Evolutionary conservation across 2,329 filamentous ascomycete genomes (phyloP).

Genomic region (Macrophomina pseudophaseolina): DNA sequence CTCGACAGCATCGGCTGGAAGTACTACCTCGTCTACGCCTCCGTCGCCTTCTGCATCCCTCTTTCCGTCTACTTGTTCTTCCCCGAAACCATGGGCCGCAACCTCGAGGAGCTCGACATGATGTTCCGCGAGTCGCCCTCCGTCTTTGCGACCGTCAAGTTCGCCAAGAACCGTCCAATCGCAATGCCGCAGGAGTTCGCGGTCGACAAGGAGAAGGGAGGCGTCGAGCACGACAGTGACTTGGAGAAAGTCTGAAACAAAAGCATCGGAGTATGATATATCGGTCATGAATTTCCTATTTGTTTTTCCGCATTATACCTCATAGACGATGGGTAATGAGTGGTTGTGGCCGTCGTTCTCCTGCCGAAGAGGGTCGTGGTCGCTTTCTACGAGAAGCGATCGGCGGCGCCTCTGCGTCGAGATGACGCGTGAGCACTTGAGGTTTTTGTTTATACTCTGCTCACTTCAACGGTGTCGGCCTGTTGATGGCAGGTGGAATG

Average conservation of each 20-base stretch:
- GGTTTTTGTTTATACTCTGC: neutral
- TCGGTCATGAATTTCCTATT: neutral
- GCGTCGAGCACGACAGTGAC: constrained; percentile 19
- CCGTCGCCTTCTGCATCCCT: constrained; percentile 53
- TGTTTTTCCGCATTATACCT: neutral
- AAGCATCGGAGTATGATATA: neutral
- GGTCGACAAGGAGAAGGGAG: constrained; percentile 13
- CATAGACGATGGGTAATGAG: neutral
- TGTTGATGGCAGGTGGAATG: constrained; percentile 19
- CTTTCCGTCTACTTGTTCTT: constrained; percentile 53
- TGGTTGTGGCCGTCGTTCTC: neutral
- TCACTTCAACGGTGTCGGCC: constrained; percentile 4
- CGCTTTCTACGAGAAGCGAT: neutral
- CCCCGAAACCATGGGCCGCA: constrained; percentile 58
- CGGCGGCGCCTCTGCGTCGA: constrained; percentile 14
- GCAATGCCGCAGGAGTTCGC: constrained; percentile 21
- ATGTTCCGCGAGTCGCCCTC: constrained; percentile 47
- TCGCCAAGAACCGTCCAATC: constrained; percentile 21
- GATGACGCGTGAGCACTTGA: neutral
- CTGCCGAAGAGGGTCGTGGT: constrained; percentile 20
- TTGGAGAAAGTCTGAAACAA: constrained; percentile 12
- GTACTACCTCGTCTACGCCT: constrained; percentile 59
- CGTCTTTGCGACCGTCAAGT: constrained; percentile 35
- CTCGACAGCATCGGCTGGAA: constrained; percentile 58
- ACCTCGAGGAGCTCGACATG: constrained; percentile 52